Evolutionary conservation across 768 basidiomycete genomes (phyloP).

Genomic region (Amanita phalloides): DNA sequence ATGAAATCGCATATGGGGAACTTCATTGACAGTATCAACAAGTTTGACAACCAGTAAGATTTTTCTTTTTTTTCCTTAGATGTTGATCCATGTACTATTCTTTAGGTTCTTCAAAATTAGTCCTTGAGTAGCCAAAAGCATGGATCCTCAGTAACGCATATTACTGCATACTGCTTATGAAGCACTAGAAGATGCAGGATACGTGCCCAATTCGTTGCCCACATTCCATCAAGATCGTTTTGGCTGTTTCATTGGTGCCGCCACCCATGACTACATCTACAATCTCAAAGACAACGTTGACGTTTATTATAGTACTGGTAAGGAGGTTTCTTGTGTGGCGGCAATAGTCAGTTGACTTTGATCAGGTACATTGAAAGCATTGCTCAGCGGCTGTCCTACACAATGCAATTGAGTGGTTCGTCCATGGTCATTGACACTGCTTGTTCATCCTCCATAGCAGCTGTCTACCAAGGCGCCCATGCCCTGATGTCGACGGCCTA

Average conservation of each 20-base stretch:
- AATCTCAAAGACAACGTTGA: constrained; percentile 55
- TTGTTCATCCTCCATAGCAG: constrained; percentile 61
- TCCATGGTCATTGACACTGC: constrained; percentile 67
- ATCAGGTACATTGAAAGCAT: constrained; percentile 55
- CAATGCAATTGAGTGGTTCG: constrained; percentile 57
- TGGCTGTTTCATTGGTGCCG: constrained; percentile 57
- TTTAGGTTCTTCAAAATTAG: constrained; percentile 57
- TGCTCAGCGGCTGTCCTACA: constrained; percentile 65
- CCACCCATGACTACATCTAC: constrained; percentile 59
- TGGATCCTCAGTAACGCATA: constrained; percentile 71
- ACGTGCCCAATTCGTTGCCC: constrained; percentile 46
- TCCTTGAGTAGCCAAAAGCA: constrained; percentile 62
- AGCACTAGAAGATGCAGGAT: constrained; percentile 63
- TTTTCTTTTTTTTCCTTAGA: not conserved
- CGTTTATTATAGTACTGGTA: constrained; percentile 63
- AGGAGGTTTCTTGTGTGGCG: constrained; percentile 4
- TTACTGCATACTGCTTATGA: constrained; percentile 57
- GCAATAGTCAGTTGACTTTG: not conserved
- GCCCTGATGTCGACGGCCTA: too few species aligned
- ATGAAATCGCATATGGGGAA: constrained; percentile 51
- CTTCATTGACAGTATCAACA: constrained; percentile 45
- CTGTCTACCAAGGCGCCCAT: constrained; percentile 60
- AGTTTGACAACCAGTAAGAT: constrained; percentile 49
- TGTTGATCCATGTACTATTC: not conserved
- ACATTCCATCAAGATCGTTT: constrained; percentile 42